A percentile compares a stretch with the other conserved stretches of the same genome.
phyloP scores from a whole-genome alignment of 306 rosid species.

The Cicer arietinum region DNA sequence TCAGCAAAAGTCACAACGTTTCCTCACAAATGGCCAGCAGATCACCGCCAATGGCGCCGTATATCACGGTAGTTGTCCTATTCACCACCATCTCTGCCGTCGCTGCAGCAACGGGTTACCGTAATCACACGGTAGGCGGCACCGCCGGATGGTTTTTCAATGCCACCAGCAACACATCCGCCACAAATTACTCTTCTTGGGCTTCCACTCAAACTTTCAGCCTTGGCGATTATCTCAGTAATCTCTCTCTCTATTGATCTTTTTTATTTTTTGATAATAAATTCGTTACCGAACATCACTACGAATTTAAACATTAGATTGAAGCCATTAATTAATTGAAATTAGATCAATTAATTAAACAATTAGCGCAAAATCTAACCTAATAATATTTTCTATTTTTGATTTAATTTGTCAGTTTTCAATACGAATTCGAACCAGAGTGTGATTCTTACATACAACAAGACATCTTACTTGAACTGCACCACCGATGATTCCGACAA shows the following conservation, averaged over 20 bases:
- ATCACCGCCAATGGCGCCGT: conserved; percentile 46
- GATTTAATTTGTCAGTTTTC: conserved; percentile 59
- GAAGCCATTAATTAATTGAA: neutral
- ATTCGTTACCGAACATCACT: neutral
- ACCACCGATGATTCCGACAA: conserved; percentile 58
- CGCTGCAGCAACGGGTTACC: conserved; percentile 52
- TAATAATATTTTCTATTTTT: neutral
- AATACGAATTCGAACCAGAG: conserved; percentile 71
- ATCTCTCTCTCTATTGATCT: conserved; percentile 33
- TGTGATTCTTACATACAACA: conserved; percentile 80
- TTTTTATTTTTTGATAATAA: neutral
- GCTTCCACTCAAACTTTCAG: conserved; percentile 70
- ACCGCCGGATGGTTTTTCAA: conserved; percentile 81
- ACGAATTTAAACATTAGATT: neutral
- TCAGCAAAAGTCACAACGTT: neutral
- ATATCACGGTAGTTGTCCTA: conserved; percentile 29
- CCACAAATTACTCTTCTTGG: conserved; percentile 81
- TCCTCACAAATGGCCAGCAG: conserved; percentile 1
- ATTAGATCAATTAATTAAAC: neutral
- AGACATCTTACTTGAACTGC: conserved; percentile 64
- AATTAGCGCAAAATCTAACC: neutral
- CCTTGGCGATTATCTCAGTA: conserved; percentile 89
- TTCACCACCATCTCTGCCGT: conserved; percentile 32
- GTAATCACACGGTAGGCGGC: conserved; percentile 85
- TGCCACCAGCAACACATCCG: conserved; percentile 64